Evolutionary conservation across 1,139 yeast species (phyloP).

Genomic region (Yamadazyma membranifaciens): DNA sequence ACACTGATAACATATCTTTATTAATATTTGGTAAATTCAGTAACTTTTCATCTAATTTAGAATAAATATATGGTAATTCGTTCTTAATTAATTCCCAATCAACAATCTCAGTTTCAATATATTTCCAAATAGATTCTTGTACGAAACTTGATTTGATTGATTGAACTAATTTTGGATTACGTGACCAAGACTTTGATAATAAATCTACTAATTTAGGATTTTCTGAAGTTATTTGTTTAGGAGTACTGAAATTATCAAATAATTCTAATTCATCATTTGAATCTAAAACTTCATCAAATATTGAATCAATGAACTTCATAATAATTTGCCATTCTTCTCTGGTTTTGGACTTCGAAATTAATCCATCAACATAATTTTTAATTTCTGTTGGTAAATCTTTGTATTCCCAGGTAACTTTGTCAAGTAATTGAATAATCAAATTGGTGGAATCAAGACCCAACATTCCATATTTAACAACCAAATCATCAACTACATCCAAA

Average conservation of each 20-base stretch:
- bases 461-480: slow-evolving; percentile 29
- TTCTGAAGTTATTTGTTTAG: background rate
- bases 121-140: slow-evolving; percentile 17
- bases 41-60: slow-evolving; percentile 13
- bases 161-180: slow-evolving; percentile 6
- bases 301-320: slow-evolving; percentile 10
- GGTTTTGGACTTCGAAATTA: slow-evolving; percentile 7
- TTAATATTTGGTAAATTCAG: slow-evolving; percentile 10
- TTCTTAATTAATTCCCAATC: slow-evolving; percentile 16
- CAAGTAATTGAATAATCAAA: slow-evolving; percentile 9
- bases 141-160: slow-evolving; percentile 4
- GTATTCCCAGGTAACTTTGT: slow-evolving; percentile 9
- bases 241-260: background rate
- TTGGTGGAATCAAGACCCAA: slow-evolving; percentile 14
- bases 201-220: background rate
- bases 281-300: background rate
- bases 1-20: slow-evolving; percentile 31
- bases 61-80: slow-evolving; percentile 13
- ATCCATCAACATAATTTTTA: slow-evolving; percentile 8
- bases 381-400: slow-evolving; percentile 12
- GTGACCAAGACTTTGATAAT: slow-evolving; percentile 4
- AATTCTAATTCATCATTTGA: background rate
- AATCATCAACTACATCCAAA: slow-evolving; percentile 27
- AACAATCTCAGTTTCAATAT: slow-evolving; percentile 13
- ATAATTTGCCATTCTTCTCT: slow-evolving; percentile 18